Evolutionary conservation across 192 early-diverging fungal genomes (phyloP).

Genomic region (Coemansia sp.): DNA sequence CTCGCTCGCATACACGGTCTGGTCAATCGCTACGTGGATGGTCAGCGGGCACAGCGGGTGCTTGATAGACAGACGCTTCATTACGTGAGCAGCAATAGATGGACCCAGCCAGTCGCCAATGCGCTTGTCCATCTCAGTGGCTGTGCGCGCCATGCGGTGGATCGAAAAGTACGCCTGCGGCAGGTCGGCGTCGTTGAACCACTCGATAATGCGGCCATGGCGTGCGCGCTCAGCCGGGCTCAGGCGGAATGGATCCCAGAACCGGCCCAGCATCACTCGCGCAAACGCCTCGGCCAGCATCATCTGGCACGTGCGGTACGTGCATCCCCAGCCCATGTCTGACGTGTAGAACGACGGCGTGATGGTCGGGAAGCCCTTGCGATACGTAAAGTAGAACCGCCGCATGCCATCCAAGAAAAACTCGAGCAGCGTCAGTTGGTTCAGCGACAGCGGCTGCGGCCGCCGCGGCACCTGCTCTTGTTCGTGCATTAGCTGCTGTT

Average conservation of each 20-base stretch:
- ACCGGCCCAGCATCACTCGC: conserved; percentile 43
- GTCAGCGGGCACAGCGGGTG: conserved; percentile 45
- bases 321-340: conserved; percentile 57
- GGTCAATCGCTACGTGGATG: conserved; percentile 53
- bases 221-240: conserved; percentile 28
- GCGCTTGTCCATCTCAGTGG: conserved; percentile 51
- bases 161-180: conserved; percentile 50
- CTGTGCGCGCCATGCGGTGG: conserved; percentile 53
- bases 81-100: conserved; percentile 53
- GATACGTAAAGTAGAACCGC: conserved; percentile 54
- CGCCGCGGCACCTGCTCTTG: conserved; percentile 6
- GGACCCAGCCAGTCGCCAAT: conserved; percentile 56
- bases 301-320: conserved; percentile 56
- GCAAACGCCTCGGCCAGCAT: conserved; percentile 52
- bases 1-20: conserved; percentile 49
- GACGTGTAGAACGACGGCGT: conserved; percentile 56
- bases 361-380: conserved; percentile 52
- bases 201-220: conserved; percentile 45
- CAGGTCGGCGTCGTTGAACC: conserved; percentile 48
- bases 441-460: conserved; percentile 43
- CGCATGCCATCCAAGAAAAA: conserved; percentile 54
- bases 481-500: neutral
- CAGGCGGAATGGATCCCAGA: conserved; percentile 52
- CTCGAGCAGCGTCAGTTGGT: conserved; percentile 53
- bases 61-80: conserved; percentile 48